Evolutionary conservation across 2,329 filamentous ascomycete species (phyloP).

Genomic region (Beauveria sp.): DNA sequence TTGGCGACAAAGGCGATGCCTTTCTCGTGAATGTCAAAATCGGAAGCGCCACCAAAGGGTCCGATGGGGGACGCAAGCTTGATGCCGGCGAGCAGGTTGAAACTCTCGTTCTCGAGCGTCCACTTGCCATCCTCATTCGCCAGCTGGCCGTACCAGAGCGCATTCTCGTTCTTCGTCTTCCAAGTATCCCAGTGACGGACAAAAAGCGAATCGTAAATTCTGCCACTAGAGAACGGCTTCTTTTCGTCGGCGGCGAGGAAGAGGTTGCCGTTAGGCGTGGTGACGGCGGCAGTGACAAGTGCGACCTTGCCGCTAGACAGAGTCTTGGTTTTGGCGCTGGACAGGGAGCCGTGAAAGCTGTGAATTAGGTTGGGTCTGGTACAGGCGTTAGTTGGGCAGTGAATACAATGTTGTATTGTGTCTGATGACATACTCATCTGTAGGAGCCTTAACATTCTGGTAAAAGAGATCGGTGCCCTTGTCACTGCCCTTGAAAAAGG

Average conservation of each 20-base stretch:
- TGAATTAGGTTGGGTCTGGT: slow-evolving; percentile 34
- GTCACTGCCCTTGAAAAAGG: slow-evolving; percentile 45
- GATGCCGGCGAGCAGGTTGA: slow-evolving; percentile 57
- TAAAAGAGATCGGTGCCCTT: slow-evolving; percentile 41
- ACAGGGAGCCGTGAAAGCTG: slow-evolving; percentile 44
- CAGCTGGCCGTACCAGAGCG: slow-evolving; percentile 66
- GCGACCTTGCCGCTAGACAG: slow-evolving; percentile 43
- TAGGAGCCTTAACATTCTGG: slow-evolving; percentile 25
- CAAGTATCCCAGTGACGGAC: slow-evolving; percentile 82
- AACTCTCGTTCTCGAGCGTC: slow-evolving; percentile 38
- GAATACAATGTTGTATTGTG: not conserved
- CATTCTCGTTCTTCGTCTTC: slow-evolving; percentile 58
- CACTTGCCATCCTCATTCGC: slow-evolving; percentile 34
- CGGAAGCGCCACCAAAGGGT: slow-evolving; percentile 71
- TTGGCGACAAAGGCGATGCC: slow-evolving; percentile 70
- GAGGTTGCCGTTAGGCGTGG: slow-evolving; percentile 61
- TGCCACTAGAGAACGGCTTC: slow-evolving; percentile 55
- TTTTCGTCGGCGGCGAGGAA: slow-evolving; percentile 56
- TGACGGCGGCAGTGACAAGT: slow-evolving; percentile 54
- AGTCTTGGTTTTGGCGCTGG: slow-evolving; percentile 51
- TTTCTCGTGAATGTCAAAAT: slow-evolving; percentile 65
- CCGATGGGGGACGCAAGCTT: slow-evolving; percentile 59
- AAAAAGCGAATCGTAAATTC: slow-evolving; percentile 67
- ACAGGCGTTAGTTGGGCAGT: slow-evolving; percentile 7
- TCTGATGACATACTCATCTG: slow-evolving; percentile 29